phyloP scores from a whole-genome alignment of 2,329 filamentous ascomycete species.

The Cladorrhinum sp. region DNA sequence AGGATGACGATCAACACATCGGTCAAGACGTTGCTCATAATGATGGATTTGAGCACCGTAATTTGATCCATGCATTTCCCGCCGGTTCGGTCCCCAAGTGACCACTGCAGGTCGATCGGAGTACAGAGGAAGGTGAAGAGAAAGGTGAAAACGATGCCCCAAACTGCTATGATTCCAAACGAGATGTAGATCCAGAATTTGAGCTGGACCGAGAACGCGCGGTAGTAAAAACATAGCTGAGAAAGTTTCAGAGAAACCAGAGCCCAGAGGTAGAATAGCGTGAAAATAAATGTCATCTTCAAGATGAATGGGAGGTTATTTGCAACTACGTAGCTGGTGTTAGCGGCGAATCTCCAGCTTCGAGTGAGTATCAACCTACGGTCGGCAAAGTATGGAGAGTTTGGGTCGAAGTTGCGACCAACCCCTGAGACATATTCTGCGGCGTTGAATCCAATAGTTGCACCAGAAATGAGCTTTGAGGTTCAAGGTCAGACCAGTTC shows the following conservation, averaged over 20 bases:
- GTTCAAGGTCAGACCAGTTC: not conserved
- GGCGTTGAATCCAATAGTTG: conserved; percentile 4
- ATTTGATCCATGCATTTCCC: conserved; percentile 6
- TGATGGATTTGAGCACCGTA: conserved; percentile 1
- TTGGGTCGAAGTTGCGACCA: not conserved
- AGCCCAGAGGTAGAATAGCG: conserved; percentile 3
- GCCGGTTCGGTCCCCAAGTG: not conserved
- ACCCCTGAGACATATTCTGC: not conserved
- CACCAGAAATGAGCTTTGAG: not conserved
- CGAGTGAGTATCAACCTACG: not conserved
- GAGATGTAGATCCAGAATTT: not conserved
- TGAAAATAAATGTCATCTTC: conserved; percentile 6
- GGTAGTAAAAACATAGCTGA: conserved; percentile 6
- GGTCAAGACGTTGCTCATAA: conserved; percentile 8
- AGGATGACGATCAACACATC: conserved; percentile 1
- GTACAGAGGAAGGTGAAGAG: conserved; percentile 5
- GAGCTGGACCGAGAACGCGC: conserved; percentile 2
- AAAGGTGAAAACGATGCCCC: conserved; percentile 3
- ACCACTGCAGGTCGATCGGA: conserved; percentile 4
- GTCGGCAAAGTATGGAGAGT: not conserved
- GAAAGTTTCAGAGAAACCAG: not conserved
- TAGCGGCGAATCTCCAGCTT: not conserved
- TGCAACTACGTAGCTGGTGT: not conserved
- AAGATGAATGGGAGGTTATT: conserved; percentile 3
- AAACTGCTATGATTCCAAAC: not conserved